A percentile compares a stretch with the other conserved stretches of the same genome.
Conservation (phyloP, 257 asterid genomes). For the Nicotiana paniculata region DNA sequence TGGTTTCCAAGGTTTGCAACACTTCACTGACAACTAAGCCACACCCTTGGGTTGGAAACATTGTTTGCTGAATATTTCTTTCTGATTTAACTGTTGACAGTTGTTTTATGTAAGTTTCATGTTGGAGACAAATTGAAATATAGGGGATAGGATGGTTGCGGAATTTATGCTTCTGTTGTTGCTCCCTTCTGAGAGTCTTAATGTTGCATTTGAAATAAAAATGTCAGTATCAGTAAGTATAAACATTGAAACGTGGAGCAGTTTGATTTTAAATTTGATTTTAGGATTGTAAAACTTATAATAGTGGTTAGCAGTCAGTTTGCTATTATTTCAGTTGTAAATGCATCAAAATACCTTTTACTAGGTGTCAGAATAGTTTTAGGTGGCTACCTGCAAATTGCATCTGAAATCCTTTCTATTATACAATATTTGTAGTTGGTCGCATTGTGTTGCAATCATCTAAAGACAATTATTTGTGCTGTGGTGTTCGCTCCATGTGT, state of each 20-base stretch:
- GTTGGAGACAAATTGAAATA: background rate
- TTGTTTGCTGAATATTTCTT: background rate
- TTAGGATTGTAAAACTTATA: background rate
- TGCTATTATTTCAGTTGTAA: background rate
- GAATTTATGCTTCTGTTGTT: background rate
- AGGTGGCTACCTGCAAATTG: background rate
- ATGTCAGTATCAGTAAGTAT: background rate
- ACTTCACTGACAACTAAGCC: too few relatives aligned
- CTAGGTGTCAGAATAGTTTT: background rate
- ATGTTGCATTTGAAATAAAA: background rate
- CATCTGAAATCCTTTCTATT: background rate
- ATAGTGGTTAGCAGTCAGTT: background rate
- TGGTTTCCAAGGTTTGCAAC: too few relatives aligned
- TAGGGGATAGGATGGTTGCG: background rate
- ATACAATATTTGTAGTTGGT: too few relatives aligned
- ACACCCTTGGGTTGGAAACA: too few relatives aligned
- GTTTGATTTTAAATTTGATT: background rate
- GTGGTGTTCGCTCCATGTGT: background rate
- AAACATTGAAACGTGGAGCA: background rate
- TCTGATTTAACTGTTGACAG: too few relatives aligned
- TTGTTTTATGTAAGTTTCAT: background rate
- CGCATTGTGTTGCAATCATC: background rate
- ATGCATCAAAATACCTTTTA: background rate
- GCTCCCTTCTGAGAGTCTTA: background rate
- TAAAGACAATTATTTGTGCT: background rate